Conservation (phyloP, 2,329 filamentous ascomycete genomes). For the Botrytis tulipae region DNA sequence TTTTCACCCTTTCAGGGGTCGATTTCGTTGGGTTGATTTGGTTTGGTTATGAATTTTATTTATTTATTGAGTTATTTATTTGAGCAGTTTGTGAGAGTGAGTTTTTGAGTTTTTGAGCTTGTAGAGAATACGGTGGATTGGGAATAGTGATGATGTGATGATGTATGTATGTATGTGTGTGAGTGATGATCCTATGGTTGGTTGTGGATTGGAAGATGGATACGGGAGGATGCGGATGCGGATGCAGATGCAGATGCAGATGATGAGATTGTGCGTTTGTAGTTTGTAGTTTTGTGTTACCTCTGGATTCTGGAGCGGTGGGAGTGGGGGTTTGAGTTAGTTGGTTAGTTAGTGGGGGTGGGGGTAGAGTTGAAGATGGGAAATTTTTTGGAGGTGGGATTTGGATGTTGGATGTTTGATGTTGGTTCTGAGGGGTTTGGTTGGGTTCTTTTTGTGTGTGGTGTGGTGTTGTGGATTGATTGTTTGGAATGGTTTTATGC, state of each 20-base stretch:
- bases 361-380: not conserved
- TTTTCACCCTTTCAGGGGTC: not conserved
- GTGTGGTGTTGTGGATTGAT: not conserved
- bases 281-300: not conserved
- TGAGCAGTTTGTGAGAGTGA: not conserved
- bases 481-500: not conserved
- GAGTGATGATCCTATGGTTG: not conserved
- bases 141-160: not conserved
- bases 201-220: conserved; percentile 1
- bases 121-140: not conserved
- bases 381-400: not conserved
- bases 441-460: not conserved
- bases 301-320: not conserved
- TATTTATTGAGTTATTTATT: not conserved
- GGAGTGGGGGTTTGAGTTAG: not conserved
- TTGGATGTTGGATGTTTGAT: too few relatives aligned
- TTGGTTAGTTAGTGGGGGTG: not conserved
- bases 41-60: not conserved
- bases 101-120: not conserved
- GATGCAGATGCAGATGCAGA: not conserved
- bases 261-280: not conserved
- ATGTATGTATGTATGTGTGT: too few relatives aligned
- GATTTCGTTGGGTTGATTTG: not conserved
- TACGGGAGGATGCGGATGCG: not conserved
- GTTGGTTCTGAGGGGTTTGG: not conserved